Conservation (phyloP, 768 basidiomycete genomes). For the Sarcodon sp. region DNA sequence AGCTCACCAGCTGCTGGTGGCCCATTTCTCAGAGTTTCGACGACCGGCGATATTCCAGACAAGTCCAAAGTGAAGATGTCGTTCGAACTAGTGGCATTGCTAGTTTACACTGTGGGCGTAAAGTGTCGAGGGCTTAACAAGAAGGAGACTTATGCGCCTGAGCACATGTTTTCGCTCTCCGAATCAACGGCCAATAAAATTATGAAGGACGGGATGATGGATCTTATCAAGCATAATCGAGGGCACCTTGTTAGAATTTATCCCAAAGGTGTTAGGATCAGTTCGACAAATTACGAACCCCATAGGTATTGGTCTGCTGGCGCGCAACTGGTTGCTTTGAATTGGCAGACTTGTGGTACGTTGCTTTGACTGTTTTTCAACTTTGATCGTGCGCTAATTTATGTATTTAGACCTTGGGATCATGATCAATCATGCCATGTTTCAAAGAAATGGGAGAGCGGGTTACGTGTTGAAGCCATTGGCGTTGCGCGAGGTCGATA, state of each 20-base stretch:
- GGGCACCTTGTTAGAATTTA: conserved; percentile 79
- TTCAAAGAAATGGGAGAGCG: conserved; percentile 75
- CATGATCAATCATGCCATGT: conserved; percentile 94
- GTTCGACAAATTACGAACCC: conserved; percentile 80
- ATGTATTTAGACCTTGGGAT: conserved; percentile 61
- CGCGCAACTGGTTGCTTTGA: conserved; percentile 83
- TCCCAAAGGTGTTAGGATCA: conserved; percentile 72
- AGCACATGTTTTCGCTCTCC: conserved; percentile 89
- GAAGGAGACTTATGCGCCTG: conserved; percentile 71
- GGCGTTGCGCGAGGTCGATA: conserved; percentile 52
- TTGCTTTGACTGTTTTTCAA: conserved; percentile 2
- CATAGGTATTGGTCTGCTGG: conserved; percentile 86
- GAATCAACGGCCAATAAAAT: conserved; percentile 73
- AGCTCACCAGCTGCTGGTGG: background rate
- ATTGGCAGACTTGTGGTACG: conserved; percentile 95
- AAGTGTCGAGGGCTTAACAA: conserved; percentile 88
- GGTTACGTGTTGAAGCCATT: conserved; percentile 89
- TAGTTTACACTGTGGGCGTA: conserved; percentile 93
- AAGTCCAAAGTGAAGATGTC: conserved; percentile 59
- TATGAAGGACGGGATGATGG: conserved; percentile 49
- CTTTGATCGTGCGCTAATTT: background rate
- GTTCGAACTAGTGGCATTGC: conserved; percentile 49
- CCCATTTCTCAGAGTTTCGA: background rate
- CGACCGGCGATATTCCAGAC: conserved; percentile 3
- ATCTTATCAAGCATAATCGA: conserved; percentile 79